Evolutionary conservation across 2,329 filamentous ascomycete species (phyloP), one percentile per base, ranked within the genome.

Genomic region (Ceratocystis cacaofunesta): DNA sequence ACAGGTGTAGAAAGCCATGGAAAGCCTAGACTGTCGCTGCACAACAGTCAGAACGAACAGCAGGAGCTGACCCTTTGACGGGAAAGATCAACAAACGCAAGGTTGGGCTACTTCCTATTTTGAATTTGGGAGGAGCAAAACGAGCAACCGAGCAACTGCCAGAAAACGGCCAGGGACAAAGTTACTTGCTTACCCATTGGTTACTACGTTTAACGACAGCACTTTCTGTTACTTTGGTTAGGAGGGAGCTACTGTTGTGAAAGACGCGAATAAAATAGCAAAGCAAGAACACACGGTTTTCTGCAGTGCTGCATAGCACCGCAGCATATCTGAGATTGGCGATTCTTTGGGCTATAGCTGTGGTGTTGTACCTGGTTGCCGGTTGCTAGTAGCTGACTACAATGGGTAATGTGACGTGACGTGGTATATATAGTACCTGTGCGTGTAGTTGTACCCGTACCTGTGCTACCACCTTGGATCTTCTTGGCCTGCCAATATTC

Each of bases 41-140:
- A 50, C 46, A 50, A 15, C 28, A 36, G 52, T 30, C 52, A 58
- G 32, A 30, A 58, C 25, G 43, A 62, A 62, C 22, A 50, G 41
- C 8, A 62, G 46, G 61, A 62, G 36, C 46, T 43, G 5, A 25
- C 4, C 25, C 43, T 41, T 30, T 22, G 61, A 62, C 28, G 28
- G 52, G 52, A 30, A 58, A 58, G 52, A 58, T 58, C 52, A 58
- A 58, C 52, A 58, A 58, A 58, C 52, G 22, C 25, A 58, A 17
- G 25, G 52, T 32, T 58, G 52, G 52, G 25, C 32, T 17, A 17
- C 28, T 58, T 58, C 52, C 52, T 52, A 25, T 52, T 52, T 25
- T 52, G 19, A 8, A 12, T 15, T 52, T 19, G 48, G 48, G 19
- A 5, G 48, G 48, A 22, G 19, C 7, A 15, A 19, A 15, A n/a